Percentiles rank a stretch among this genome's conserved stretches.
phyloP scores from a whole-genome alignment of 805 yeast genomes.

The Lachancea thermotolerans region DNA sequence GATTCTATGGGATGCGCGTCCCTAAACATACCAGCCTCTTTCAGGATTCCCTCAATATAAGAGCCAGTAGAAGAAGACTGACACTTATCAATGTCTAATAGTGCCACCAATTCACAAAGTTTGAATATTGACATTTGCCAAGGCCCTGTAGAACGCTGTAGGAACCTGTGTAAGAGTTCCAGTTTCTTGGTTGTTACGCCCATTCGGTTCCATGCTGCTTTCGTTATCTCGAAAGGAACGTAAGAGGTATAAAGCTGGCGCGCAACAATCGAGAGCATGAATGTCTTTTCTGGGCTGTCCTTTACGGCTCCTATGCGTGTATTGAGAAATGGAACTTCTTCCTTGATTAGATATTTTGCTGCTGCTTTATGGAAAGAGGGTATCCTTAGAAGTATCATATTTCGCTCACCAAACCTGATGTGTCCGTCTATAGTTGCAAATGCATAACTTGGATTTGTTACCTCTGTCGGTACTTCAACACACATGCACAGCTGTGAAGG shows the following conservation, averaged over 20 bases:
- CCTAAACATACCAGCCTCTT: conserved; percentile 13
- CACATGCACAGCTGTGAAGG: conserved; percentile 47
- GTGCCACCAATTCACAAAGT: conserved; percentile 32
- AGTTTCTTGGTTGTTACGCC: conserved; percentile 37
- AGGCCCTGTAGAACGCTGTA: conserved; percentile 39
- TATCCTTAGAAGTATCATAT: conserved; percentile 42
- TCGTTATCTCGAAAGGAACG: conserved; percentile 33
- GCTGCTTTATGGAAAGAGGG: conserved; percentile 35
- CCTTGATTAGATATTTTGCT: conserved; percentile 11
- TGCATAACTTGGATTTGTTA: conserved; percentile 50
- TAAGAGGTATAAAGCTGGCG: conserved; percentile 30
- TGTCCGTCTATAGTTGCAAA: conserved; percentile 53
- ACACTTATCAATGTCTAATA: conserved; percentile 28
- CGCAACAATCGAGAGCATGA: conserved; percentile 30
- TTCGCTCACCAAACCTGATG: conserved; percentile 41
- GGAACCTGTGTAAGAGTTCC: conserved; percentile 39
- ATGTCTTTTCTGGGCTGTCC: conserved; percentile 21
- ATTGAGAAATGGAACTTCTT: conserved; percentile 16
- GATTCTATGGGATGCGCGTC: conserved; percentile 20
- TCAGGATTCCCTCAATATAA: conserved; percentile 25
- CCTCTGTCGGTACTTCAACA: conserved; percentile 43
- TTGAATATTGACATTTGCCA: conserved; percentile 35
- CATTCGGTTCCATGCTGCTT: conserved; percentile 36
- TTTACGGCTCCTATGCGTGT: conserved; percentile 26
- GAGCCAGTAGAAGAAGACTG: conserved; percentile 14